Conservation (phyloP, 2,329 filamentous ascomycete genomes). For the Microcera coccophila region DNA sequence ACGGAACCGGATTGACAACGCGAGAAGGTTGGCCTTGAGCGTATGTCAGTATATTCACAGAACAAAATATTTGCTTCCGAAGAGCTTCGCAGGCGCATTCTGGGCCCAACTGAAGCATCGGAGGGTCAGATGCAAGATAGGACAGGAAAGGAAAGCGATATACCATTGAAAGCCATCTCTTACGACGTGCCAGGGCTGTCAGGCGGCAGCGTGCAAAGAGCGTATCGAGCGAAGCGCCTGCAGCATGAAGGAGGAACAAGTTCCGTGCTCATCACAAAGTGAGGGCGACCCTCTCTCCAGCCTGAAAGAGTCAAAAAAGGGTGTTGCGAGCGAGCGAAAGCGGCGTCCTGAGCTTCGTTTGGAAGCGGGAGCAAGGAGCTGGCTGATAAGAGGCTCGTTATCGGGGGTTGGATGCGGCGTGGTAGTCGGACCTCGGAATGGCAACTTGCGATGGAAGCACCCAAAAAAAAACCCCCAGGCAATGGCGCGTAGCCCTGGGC, state of each 20-base stretch:
- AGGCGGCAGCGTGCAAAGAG: constrained; percentile 21
- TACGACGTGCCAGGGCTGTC: constrained; percentile 18
- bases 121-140: background rate
- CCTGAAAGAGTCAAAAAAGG: background rate
- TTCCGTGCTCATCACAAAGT: constrained; percentile 22
- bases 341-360: constrained; percentile 1
- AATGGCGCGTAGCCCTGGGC: background rate
- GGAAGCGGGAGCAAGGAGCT: constrained; percentile 15
- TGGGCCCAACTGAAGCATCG: background rate
- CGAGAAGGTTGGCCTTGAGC: constrained; percentile 27
- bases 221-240: constrained; percentile 18
- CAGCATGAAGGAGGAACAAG: constrained; percentile 15
- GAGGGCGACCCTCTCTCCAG: constrained; percentile 7
- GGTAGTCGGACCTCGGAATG: background rate
- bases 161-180: constrained; percentile 34
- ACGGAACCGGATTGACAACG: constrained; percentile 24
- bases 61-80: background rate
- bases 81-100: no score
- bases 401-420: constrained; percentile 10
- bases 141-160: constrained; percentile 4
- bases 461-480: no score
- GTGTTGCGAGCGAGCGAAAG: background rate
- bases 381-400: constrained; percentile 28
- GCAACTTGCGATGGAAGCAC: background rate
- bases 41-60: constrained; percentile 7